These are phyloP conservation scores for Cucurbita pepo DNA, from an alignment of 306 rosid species.

Conservation along the genomic window DNA sequence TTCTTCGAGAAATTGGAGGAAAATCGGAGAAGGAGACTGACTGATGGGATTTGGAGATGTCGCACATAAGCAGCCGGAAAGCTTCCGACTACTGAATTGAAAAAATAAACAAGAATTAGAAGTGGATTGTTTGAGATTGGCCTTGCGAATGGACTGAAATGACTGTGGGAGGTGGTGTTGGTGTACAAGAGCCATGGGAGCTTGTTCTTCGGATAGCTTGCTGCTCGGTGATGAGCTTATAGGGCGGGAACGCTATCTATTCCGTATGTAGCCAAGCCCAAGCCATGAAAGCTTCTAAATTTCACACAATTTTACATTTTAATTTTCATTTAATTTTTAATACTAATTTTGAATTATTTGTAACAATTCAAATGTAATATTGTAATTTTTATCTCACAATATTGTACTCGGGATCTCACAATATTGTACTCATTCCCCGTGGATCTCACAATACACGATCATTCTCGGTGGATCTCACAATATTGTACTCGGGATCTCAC, in stretches of 20 bases:
- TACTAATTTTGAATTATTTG: no score
- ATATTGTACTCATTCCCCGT: no score
- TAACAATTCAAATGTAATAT: no score
- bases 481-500: no score
- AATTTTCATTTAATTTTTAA: no score
- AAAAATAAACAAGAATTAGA: conserved; percentile 10
- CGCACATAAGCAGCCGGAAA: conserved; percentile 24
- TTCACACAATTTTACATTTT: no score
- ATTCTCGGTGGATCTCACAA: no score
- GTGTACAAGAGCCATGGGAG: conserved; percentile 22
- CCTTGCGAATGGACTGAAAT: conserved; percentile 8
- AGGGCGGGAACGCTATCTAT: neutral
- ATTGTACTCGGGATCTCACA: no score
- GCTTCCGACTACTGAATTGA: conserved; percentile 15
- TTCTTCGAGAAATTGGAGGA: conserved; percentile 29
- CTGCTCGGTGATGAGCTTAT: neutral
- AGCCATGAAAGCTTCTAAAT: neutral
- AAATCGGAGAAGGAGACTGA: conserved; percentile 26
- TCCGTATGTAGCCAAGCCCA: neutral
- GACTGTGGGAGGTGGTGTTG: conserved; percentile 13
- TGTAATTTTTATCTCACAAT: no score
- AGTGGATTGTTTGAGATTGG: neutral
- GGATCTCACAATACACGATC: no score
- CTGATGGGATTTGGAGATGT: conserved; percentile 12
- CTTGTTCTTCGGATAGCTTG: conserved; percentile 4